These are phyloP conservation scores for Alternaria sp. DNA, from an alignment of 2,329 filamentous ascomycete genomes.

Conservation along the genomic window DNA sequence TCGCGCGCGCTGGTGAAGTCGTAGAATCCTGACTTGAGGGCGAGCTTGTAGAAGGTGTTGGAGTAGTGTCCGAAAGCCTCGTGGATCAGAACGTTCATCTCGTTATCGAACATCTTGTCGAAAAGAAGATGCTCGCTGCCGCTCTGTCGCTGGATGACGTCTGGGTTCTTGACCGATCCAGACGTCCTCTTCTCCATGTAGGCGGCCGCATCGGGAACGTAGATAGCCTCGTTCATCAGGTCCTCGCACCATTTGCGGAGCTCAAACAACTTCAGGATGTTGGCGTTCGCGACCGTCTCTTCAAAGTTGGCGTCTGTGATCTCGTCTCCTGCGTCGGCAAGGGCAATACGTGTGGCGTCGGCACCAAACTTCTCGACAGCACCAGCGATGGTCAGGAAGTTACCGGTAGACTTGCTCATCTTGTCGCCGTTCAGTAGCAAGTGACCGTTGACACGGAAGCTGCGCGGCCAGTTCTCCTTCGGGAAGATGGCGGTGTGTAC, in stretches of 20 bases:
- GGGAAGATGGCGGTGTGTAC: conserved; percentile 90
- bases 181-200: conserved; percentile 52
- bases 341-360: conserved; percentile 86
- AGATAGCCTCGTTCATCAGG: conserved; percentile 67
- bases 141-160: conserved; percentile 70
- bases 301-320: conserved; percentile 98
- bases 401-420: conserved; percentile 97
- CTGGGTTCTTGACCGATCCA: conserved; percentile 55
- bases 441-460: conserved; percentile 89
- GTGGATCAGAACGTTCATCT: conserved; percentile 82
- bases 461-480: conserved; percentile 84
- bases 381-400: conserved; percentile 91
- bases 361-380: conserved; percentile 91
- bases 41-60: conserved; percentile 49
- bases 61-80: conserved; percentile 82
- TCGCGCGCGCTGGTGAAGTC: conserved; percentile 89
- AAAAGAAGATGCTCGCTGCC: conserved; percentile 76
- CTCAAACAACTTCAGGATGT: conserved; percentile 82
- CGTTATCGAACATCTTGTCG: conserved; percentile 90
- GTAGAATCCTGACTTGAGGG: conserved; percentile 71
- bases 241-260: conserved; percentile 94
- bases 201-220: conserved; percentile 52
- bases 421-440: conserved; percentile 95
- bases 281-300: conserved; percentile 90
- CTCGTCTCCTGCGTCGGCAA: conserved; percentile 93